Evolutionary conservation across 768 basidiomycete genomes (phyloP), one percentile per base, ranked within the genome.

Genomic region (Hericium erinaceus): DNA sequence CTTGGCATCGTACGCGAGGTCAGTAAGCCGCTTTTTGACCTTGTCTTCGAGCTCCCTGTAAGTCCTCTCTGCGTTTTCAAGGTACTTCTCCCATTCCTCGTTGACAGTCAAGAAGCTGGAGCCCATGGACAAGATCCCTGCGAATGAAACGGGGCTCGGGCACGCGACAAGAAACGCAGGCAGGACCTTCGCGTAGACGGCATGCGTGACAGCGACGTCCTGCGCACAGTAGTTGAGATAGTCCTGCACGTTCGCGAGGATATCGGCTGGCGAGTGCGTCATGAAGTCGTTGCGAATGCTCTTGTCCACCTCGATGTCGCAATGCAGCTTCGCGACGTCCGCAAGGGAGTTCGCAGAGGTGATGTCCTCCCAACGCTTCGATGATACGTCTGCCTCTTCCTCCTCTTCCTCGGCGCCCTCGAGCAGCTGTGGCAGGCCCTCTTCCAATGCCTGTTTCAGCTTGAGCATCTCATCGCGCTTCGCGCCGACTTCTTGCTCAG

Each of bases 321-420:
- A 97, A 68, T 99, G 92, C 3, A 98, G 77, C 52, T 83, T 83
- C 0, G 93, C 94, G 26, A 98, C 95, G 61, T 98, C 95, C 16
- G 83, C 85, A 28, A 99, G 82, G 8, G 93, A 92, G 69, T 95
- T 98, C 44, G 85, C 83, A 2, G 95, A 89, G 0, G 95, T 94
- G 33, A 97, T 75, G 52, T 95, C 91, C 69, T 98, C 91, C 97
- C 97, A 99, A 13, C 85, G 80, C 63, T 85, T 83, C 22, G 73
- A 71, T 2, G 69, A 69, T 12, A 55, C 22, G 9, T 55, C 54
- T 12, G 75, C 68, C 11, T 75, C 78, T 2, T 68, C 74, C 37
- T 73, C 75, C 9, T 74, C 75, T 8, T 70, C 73, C 6, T 77
- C 77, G 4, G 66, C 64, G 15, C 80, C 70, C 56, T 80, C 75